Conservation (phyloP, 495 filamentous ascomycete species). For the Polyplosphaeria fusca region DNA sequence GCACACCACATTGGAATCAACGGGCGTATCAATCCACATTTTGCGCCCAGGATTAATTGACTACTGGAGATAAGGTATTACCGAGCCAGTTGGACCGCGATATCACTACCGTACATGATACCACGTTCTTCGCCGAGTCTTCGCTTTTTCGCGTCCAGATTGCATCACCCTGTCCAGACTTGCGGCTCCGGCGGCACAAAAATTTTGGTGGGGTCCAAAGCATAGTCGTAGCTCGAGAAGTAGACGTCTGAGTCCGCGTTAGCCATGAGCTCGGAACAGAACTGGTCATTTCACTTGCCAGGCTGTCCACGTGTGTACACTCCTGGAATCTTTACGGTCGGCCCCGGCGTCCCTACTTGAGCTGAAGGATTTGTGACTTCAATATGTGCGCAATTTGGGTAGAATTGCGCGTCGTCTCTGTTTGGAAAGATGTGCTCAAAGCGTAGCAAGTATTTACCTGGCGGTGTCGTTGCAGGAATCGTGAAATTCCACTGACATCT, state of each 20-base stretch:
- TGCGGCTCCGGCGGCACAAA: conserved; percentile 3
- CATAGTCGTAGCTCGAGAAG: conserved; percentile 2
- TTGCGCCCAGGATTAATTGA: too few species aligned
- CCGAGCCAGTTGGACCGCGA: too few species aligned
- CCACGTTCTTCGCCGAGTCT: too few species aligned
- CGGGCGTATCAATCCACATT: too few species aligned
- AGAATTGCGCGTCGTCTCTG: conserved; percentile 14
- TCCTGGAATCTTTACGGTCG: conserved; percentile 18
- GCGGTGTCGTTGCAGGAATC: conserved; percentile 12
- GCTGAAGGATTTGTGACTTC: conserved; percentile 3
- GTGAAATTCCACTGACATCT: conserved; percentile 25
- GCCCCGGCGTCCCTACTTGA: conserved; percentile 4
- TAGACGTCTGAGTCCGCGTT: conserved; percentile 2
- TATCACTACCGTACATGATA: too few species aligned
- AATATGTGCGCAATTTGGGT: conserved; percentile 21
- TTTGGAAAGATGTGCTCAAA: conserved; percentile 25
- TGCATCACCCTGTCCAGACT: conserved; percentile 11
- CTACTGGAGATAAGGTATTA: too few species aligned
- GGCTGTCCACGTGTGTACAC: conserved; percentile 10
- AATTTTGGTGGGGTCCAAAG: neutral
- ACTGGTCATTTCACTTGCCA: neutral
- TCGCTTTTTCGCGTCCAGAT: too few species aligned
- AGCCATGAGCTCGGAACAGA: neutral
- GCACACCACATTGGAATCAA: too few species aligned
- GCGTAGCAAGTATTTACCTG: conserved; percentile 19